Evolutionary conservation across 2,329 filamentous ascomycete genomes (phyloP), one percentile per base, ranked within the genome.

Genomic region (Penicillium griseofulvum): DNA sequence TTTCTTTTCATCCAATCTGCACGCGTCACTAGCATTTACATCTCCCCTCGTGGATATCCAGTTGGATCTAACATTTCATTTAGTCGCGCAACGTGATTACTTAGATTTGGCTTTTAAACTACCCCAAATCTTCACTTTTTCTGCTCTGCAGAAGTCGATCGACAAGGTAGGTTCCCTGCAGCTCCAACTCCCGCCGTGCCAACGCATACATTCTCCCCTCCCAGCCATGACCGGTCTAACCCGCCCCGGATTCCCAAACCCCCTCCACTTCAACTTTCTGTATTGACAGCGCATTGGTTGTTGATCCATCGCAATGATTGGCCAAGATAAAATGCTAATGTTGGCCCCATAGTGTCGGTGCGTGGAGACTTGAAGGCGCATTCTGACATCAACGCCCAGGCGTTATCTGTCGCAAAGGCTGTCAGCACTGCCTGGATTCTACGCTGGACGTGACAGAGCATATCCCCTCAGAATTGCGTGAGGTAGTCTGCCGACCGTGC

Each of bases 191-290:
- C 38, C 47, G 36, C 36, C 16, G 43, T 74, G 72, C 72, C 72
- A 74, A 71, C 72, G 71, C 72, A 74, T 73, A 72, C 72, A 69
- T 70, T 63, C 65, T 59, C 65, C 50, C 48, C 50, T 36, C 58
- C 56, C 55, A 62, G 59, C 62, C 60, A 53, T 66, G 63, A 56
- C 60, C 55, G 62, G 56, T 62, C 62, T 65, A 66, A 67, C 60
- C 64, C 60, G 63, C 64, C 65, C 65, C 60, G 61, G 65, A 61
- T 49, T 53, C 43, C 47, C 39, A 55, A 58, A 54, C 31, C 55
- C 59, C 63, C 60, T 54, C 61, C 58, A 52, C 59, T 52, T 54
- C 57, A 45, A 41, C 50, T 42, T 36, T 58, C 45, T 51, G 51
- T 60, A 52, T 56, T 67, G 65, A 65, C 68, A 70, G 60, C 68